A percentile compares a stretch with the other conserved stretches of the same genome.
Evolutionary conservation across 495 filamentous ascomycete species (phyloP).

Genomic region (Podospora pseudopauciseta): DNA sequence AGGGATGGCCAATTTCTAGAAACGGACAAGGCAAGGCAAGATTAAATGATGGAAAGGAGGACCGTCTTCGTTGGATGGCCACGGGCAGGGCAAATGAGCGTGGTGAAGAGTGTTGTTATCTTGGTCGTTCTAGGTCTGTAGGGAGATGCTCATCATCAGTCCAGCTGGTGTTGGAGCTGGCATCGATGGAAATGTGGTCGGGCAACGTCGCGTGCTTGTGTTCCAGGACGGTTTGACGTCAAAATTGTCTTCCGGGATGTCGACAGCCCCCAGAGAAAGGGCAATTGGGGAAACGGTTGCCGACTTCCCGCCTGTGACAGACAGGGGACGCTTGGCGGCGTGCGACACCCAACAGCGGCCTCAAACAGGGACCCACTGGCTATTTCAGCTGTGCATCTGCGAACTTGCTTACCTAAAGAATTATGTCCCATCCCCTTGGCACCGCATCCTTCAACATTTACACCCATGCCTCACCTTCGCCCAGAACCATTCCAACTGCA

Average conservation of each 20-base stretch:
- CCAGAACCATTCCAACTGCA: background rate
- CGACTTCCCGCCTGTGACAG: slow-evolving; percentile 2
- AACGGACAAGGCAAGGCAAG: background rate
- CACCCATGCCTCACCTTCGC: background rate
- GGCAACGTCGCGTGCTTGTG: background rate
- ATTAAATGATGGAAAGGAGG: slow-evolving; percentile 1
- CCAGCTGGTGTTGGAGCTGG: slow-evolving; percentile 22
- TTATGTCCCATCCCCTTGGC: background rate
- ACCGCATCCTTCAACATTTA: background rate
- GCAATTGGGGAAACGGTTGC: slow-evolving; percentile 7
- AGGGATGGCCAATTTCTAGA: slow-evolving; percentile 1
- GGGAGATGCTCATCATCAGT: slow-evolving; percentile 28
- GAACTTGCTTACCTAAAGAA: too few relatives aligned
- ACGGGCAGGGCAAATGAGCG: slow-evolving; percentile 17
- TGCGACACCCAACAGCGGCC: background rate
- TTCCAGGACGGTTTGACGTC: slow-evolving; percentile 10
- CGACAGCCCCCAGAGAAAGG: background rate
- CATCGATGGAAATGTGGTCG: slow-evolving; percentile 19
- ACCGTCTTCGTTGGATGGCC: slow-evolving; percentile 7
- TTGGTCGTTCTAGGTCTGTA: background rate
- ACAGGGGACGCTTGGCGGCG: slow-evolving; percentile 11
- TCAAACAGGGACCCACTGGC: background rate
- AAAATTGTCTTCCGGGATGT: slow-evolving; percentile 3
- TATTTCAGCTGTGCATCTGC: background rate
- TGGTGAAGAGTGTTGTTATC: slow-evolving; percentile 9